Base-by-base conservation (phyloP, 495 filamentous ascomycete genomes). In the Neurospora sp. region DNA sequence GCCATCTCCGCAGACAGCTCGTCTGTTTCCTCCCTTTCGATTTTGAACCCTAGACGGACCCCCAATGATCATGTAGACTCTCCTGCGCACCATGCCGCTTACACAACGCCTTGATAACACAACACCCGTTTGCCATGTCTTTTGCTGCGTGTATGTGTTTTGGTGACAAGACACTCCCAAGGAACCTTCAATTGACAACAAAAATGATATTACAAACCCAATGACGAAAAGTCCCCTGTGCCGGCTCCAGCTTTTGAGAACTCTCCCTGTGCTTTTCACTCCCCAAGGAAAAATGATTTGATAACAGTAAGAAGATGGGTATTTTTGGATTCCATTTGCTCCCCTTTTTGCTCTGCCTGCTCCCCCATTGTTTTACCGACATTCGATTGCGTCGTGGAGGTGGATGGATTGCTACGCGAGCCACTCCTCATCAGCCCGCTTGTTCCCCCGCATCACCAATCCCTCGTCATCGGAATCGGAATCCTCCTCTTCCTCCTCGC, bases 341-440 rank as follows among this genome's bases (percentile, higher is more conserved):
- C 53, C 53, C 53, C 14, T 18, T 65, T 35, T 35, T 65, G 53
- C 53, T 65, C 53, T 65, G 31, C 27, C 53, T 16, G 20, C 20
- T 10, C 3, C 27, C 53, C 22, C 6, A 35, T 8, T 27, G 2
- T 27, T 31, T 65, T 65, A 65, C 53, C 27, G 27, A 65, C 53
- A 65, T 1, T 65, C 53, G 27, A 65, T 65, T 7, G 53, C 53
- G 22, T 65, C 27, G 53, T 65, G 53, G 53, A 65, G 14, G 31
- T 65, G 27, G 27, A 65, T 31, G 6, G 27, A 8, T 65, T 35
- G 27, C 53, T 79, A 86, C 22, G 84, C 84, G 38, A 86, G 79
- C 85, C 85, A 86, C 22, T 82, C 82, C 75, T 86, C 84, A 65
- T 86, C 85, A 61, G 84, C 82, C 68, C 85, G 78, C 73, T 84